Conservation (phyloP, 441 rosid species). For the Croton laevigatus region DNA sequence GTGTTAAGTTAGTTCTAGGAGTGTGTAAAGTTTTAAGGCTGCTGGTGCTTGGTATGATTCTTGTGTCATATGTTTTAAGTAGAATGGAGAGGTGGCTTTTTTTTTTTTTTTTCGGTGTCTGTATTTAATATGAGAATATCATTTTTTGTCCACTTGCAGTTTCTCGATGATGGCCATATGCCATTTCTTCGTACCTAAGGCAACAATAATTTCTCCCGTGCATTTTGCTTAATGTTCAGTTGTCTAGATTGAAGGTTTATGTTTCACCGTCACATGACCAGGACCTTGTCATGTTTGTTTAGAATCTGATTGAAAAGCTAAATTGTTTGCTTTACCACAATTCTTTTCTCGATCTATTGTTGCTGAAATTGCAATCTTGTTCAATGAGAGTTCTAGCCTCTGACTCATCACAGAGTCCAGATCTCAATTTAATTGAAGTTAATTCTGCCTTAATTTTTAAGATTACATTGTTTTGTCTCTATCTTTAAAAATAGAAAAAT, state of each 20-base stretch:
- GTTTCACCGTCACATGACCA: too few relatives aligned
- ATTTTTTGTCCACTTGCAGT: neutral
- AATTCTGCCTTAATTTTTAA: too few relatives aligned
- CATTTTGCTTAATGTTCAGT: neutral
- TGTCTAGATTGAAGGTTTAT: neutral
- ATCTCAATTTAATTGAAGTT: too few relatives aligned
- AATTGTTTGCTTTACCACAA: too few relatives aligned
- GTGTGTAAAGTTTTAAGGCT: neutral
- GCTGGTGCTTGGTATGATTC: neutral
- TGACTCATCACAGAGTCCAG: too few relatives aligned
- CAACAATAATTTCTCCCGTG: neutral
- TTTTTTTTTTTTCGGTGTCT: neutral
- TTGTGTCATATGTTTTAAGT: neutral
- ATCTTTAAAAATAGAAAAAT: too few relatives aligned
- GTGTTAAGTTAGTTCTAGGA: neutral
- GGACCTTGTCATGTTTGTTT: too few relatives aligned
- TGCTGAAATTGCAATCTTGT: too few relatives aligned
- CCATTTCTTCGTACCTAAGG: neutral
- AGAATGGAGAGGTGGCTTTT: neutral
- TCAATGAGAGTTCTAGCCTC: too few relatives aligned
- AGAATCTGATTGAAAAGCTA: too few relatives aligned
- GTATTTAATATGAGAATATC: neutral
- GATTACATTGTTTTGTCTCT: too few relatives aligned
- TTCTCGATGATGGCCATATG: neutral
- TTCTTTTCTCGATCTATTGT: too few relatives aligned